phyloP scores from a whole-genome alignment of 768 basidiomycete species.

The Podaxis sp. region DNA sequence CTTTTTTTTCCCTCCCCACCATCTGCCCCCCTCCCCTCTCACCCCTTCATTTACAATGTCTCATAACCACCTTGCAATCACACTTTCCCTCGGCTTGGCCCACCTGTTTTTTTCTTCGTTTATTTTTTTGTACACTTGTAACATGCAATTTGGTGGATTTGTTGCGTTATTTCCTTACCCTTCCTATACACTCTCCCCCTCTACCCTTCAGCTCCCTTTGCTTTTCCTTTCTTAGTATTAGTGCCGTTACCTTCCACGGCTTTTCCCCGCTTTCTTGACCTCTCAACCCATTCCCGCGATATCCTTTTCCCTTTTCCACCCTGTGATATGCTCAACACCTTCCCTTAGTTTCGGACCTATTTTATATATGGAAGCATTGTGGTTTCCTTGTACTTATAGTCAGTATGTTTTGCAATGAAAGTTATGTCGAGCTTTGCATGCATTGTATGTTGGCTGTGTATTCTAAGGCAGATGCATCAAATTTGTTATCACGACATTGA shows the following conservation, averaged over 20 bases:
- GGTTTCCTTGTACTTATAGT: constrained; percentile 3
- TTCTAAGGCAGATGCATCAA: background rate
- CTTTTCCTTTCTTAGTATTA: background rate
- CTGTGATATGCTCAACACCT: background rate
- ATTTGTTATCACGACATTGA: background rate
- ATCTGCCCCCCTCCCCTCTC: background rate
- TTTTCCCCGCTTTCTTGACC: background rate
- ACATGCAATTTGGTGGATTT: background rate
- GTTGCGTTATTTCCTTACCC: background rate
- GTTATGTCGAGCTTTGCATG: background rate
- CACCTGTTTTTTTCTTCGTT: background rate
- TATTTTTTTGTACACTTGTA: constrained; percentile 2
- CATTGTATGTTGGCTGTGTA: background rate
- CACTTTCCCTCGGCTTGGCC: background rate
- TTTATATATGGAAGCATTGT: constrained; percentile 5
- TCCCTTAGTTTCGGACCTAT: background rate
- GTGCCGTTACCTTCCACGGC: background rate
- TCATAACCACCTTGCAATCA: too few relatives aligned
- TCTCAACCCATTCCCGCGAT: background rate
- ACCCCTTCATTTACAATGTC: background rate
- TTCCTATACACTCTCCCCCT: background rate
- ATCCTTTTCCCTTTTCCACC: background rate
- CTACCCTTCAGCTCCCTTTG: background rate
- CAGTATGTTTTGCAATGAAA: constrained; percentile 4
- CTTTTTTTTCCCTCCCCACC: background rate